phyloP scores from a whole-genome alignment of 352 stramenopile genomes.

The Phytophthora foliorum region DNA sequence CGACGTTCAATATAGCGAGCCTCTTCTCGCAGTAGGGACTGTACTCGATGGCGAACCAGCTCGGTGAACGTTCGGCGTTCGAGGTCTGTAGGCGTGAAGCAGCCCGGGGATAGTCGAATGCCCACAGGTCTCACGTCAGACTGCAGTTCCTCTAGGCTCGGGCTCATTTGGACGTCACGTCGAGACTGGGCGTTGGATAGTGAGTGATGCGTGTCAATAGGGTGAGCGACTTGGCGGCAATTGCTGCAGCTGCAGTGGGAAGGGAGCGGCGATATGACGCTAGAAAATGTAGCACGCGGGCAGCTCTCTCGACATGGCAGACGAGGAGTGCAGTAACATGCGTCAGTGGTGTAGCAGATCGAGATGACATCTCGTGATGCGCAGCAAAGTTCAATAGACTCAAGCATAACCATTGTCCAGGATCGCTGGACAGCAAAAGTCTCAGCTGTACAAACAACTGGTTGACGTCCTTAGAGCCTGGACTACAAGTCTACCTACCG shows the following conservation, averaged over 20 bases:
- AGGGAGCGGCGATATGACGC: conserved; percentile 28
- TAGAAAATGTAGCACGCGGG: conserved; percentile 23
- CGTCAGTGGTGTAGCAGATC: conserved; percentile 3
- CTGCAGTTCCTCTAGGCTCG: conserved; percentile 9
- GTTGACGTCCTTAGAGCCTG: too few species aligned
- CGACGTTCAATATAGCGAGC: conserved; percentile 38
- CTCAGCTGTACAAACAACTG: not conserved
- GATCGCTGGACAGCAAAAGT: not conserved
- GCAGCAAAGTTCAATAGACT: conserved; percentile 2
- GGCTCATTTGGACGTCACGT: conserved; percentile 1
- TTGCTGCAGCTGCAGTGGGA: conserved; percentile 7
- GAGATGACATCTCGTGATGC: not conserved
- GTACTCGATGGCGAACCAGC: conserved; percentile 42
- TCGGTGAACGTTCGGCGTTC: conserved; percentile 44
- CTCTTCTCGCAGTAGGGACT: conserved; percentile 48
- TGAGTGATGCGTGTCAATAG: conserved; percentile 5
- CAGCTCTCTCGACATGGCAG: conserved; percentile 11
- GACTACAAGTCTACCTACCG: conserved; percentile 15
- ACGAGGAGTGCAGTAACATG: conserved; percentile 2
- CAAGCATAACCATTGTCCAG: not conserved
- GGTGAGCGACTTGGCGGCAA: too few species aligned
- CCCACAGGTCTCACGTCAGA: conserved; percentile 19
- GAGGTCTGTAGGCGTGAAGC: conserved; percentile 39
- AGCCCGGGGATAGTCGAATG: conserved; percentile 42
- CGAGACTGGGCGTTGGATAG: conserved; percentile 20